Evolutionary conservation across 305 asterid genomes (phyloP), one percentile per base, ranked within the genome.

Genomic region (Fraxinus sp.): DNA sequence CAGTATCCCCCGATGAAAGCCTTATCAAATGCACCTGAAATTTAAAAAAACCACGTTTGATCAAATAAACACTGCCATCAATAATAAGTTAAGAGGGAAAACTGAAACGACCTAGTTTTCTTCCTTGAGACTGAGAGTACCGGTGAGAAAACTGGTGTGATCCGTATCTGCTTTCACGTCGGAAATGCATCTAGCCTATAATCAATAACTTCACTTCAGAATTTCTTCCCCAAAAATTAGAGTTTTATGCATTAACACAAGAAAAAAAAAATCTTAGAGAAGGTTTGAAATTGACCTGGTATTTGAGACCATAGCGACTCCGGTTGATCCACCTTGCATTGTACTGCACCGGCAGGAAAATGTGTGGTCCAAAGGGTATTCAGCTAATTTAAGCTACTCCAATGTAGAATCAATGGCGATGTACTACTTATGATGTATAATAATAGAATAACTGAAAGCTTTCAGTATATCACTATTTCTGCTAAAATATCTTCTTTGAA

Each of bases 81-180:
- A 77, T 68, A 77, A 37, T 20, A 30, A 80, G 39, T 59, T 7
- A 16, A 80, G 5, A 52, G n/a, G n/a, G 32, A 14, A 78, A 22
- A 24, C 0, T 18, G 68, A 80, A 49, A 68, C 52, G 7, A 93
- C 98, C 97, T 95, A 97, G 83, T 95, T 95, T 89, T 95, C 99
- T 87, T 95, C 98, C 87, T 93, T 94, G 83, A 95, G 94, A 84
- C 97, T 94, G 81, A 95, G 97, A 81, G 98, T 92, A 30, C 97
- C 98, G 74, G 98, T 84, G 72, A 95, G 93, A 81, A 95, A 95
- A 81, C 92, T 91, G 84, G 99, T 95, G 83, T 94, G 99, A 90
- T 95, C 99, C 52, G 97, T 90, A 85, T 95, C 97, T 24, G 99
- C 98, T 87, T 95, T 94, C 80, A 94, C 98, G 80, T 93, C 98